Evolutionary conservation across 257 asterid genomes (phyloP).

Genomic region (Capsicum chinense): DNA sequence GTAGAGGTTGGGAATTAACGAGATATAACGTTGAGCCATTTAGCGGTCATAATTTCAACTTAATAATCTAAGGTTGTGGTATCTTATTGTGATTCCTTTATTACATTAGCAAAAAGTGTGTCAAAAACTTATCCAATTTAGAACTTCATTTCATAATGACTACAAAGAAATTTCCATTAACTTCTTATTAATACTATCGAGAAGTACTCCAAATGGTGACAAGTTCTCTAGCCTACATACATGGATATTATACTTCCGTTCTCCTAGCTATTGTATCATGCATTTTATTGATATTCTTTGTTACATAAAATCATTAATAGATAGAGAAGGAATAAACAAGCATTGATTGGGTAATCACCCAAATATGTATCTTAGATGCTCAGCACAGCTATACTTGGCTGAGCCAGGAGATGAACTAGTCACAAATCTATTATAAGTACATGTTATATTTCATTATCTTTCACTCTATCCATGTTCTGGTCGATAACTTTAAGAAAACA

Average conservation of each 20-base stretch:
- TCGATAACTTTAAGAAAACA: neutral
- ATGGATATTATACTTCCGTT: neutral
- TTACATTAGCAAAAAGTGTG: neutral
- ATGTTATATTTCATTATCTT: slow-evolving; percentile 20
- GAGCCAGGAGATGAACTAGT: slow-evolving; percentile 4
- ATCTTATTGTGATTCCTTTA: neutral
- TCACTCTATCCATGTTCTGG: neutral
- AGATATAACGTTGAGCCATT: neutral
- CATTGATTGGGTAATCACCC: neutral
- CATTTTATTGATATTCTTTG: neutral
- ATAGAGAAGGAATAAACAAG: neutral
- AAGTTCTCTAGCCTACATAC: neutral
- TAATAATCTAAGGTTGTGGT: neutral
- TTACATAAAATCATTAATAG: neutral
- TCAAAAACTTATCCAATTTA: neutral
- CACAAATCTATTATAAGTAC: neutral
- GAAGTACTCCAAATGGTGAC: neutral
- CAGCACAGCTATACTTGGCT: neutral
- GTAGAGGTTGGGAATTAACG: neutral
- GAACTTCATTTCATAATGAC: neutral
- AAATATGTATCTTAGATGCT: slow-evolving; percentile 4
- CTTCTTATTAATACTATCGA: neutral
- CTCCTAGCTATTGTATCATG: neutral
- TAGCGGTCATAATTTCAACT: neutral
- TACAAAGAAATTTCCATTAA: neutral